These are phyloP conservation scores for Cladophialophora yegresii DNA, from an alignment of 2,329 filamentous ascomycete species.

Conservation along the genomic window DNA sequence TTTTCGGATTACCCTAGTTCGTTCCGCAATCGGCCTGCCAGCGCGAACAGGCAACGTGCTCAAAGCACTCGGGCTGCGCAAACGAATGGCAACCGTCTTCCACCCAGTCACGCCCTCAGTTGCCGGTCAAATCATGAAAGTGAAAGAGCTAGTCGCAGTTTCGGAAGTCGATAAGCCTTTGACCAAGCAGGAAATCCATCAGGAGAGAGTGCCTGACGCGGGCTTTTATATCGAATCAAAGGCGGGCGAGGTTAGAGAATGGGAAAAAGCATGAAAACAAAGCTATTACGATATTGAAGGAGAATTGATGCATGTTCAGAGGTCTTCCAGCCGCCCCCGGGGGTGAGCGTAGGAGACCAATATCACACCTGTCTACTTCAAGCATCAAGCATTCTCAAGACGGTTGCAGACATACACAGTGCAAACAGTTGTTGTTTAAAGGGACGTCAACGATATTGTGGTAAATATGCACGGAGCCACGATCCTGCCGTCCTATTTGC, in stretches of 20 bases:
- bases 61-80: slow-evolving; percentile 78
- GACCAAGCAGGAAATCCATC: slow-evolving; percentile 69
- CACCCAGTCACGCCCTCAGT: slow-evolving; percentile 78
- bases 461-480: not conserved
- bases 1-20: slow-evolving; percentile 89
- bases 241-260: slow-evolving; percentile 33
- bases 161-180: slow-evolving; percentile 70
- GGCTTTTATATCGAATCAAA: slow-evolving; percentile 77
- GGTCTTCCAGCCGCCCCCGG: not conserved
- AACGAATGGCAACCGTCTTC: slow-evolving; percentile 84
- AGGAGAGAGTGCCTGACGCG: slow-evolving; percentile 69
- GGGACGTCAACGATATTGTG: not conserved
- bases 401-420: not conserved
- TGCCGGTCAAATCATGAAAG: slow-evolving; percentile 88
- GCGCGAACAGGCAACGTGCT: slow-evolving; percentile 77
- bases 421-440: not conserved
- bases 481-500: not conserved
- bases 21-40: slow-evolving; percentile 86
- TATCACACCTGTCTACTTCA: not conserved
- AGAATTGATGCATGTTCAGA: not conserved
- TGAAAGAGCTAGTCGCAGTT: slow-evolving; percentile 87
- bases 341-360: not conserved
- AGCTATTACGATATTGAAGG: not conserved
- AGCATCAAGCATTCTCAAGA: not conserved
- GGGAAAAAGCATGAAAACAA: not conserved